These are phyloP conservation scores for Zygoascus biomembranicola DNA, from an alignment of 805 yeast genomes.

Conservation along the genomic window DNA sequence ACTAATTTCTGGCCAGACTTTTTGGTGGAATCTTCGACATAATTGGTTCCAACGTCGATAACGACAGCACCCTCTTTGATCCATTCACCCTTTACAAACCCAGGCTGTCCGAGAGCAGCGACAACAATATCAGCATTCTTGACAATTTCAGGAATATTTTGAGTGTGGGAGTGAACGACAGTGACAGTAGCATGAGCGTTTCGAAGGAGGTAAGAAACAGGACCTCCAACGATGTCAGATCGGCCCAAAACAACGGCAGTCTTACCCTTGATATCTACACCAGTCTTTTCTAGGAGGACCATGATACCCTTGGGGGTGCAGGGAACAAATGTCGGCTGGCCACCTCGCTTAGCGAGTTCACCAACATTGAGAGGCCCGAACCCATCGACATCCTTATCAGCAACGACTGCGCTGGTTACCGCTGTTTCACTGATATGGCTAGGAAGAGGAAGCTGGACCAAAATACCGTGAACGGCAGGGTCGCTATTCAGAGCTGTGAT, in stretches of 20 bases:
- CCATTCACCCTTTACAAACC: conserved; percentile 81
- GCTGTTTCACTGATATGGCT: conserved; percentile 64
- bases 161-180: conserved; percentile 68
- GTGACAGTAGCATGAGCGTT: conserved; percentile 80
- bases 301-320: conserved; percentile 95
- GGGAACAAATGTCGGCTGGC: conserved; percentile 75
- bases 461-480: conserved; percentile 70
- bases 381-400: conserved; percentile 91
- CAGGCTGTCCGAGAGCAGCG: conserved; percentile 85
- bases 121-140: conserved; percentile 77
- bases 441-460: conserved; percentile 90
- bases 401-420: conserved; percentile 72
- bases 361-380: conserved; percentile 85
- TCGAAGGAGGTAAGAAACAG: conserved; percentile 76
- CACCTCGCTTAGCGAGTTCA: conserved; percentile 80
- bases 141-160: conserved; percentile 49
- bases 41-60: conserved; percentile 93
- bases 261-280: conserved; percentile 64
- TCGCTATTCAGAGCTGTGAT: conserved; percentile 65
- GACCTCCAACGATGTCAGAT: conserved; percentile 93
- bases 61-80: conserved; percentile 77
- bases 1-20: conserved; percentile 76
- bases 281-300: conserved; percentile 63
- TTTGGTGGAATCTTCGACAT: conserved; percentile 62
- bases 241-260: conserved; percentile 89